phyloP scores from a whole-genome alignment of 176 grass and related monocot genomes.

The Calamus simplicifolius region DNA sequence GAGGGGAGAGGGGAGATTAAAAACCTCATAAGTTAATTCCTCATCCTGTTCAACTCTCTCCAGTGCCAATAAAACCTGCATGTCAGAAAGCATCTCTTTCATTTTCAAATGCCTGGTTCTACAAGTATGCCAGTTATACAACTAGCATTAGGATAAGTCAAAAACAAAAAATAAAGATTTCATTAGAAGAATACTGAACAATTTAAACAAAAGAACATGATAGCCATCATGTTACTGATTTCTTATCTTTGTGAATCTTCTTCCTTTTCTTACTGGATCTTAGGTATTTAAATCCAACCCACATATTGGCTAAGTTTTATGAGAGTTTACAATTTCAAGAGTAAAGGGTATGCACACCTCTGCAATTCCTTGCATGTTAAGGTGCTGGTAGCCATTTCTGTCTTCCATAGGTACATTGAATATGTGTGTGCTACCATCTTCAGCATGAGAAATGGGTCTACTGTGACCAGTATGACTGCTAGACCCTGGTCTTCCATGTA shows the following conservation, averaged over 20 bases:
- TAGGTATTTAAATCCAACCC: too few species aligned
- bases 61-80: constrained; percentile 7
- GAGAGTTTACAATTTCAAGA: not conserved
- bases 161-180: not conserved
- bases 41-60: constrained; percentile 1
- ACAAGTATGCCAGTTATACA: not conserved
- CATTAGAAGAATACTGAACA: too few species aligned
- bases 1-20: not conserved
- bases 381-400: constrained; percentile 37
- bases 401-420: constrained; percentile 31
- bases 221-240: too few species aligned
- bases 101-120: not conserved
- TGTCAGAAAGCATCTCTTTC: not conserved
- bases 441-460: constrained; percentile 20
- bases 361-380: constrained; percentile 40
- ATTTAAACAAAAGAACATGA: too few species aligned
- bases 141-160: not conserved
- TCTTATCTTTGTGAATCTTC: too few species aligned
- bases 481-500: constrained; percentile 28
- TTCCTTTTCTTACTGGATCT: not conserved
- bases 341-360: constrained; percentile 29
- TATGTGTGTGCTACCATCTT: constrained; percentile 20
- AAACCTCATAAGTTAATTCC: not conserved
- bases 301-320: too few species aligned
- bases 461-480: constrained; percentile 20